These are phyloP conservation scores for Talaromyces funiculosus DNA, from an alignment of 2,329 filamentous ascomycete species.

Conservation along the genomic window DNA sequence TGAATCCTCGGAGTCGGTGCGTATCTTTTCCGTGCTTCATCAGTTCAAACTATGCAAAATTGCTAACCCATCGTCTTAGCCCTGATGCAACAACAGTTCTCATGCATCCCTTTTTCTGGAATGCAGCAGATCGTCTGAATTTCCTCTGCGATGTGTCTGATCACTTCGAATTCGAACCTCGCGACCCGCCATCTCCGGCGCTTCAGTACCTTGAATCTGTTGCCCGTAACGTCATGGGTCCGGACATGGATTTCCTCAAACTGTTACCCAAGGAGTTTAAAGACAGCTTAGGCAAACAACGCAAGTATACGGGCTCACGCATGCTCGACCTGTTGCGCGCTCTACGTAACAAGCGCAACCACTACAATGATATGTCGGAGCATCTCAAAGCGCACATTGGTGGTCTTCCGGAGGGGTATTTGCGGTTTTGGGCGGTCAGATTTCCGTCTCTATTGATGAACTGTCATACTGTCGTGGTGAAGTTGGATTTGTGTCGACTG, in stretches of 20 bases:
- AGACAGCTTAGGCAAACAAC: constrained; percentile 84
- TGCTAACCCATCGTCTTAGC: constrained; percentile 22
- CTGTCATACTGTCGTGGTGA: constrained; percentile 70
- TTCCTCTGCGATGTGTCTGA: constrained; percentile 97
- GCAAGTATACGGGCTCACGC: constrained; percentile 81
- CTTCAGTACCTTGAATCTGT: constrained; percentile 55
- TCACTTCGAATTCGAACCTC: constrained; percentile 87
- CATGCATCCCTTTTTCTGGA: constrained; percentile 96
- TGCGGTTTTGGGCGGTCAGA: constrained; percentile 72
- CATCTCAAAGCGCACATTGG: constrained; percentile 69
- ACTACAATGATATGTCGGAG: constrained; percentile 94
- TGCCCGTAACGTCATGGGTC: constrained; percentile 40
- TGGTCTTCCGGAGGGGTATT: constrained; percentile 69
- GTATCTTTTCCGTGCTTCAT: constrained; percentile 13
- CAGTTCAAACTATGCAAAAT: background rate
- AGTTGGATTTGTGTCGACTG: constrained; percentile 51
- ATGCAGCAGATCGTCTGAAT: constrained; percentile 74
- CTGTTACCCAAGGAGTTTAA: constrained; percentile 74
- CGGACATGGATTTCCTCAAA: constrained; percentile 70
- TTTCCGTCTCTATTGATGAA: constrained; percentile 74
- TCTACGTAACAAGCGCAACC: constrained; percentile 91
- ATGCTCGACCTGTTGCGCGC: constrained; percentile 84
- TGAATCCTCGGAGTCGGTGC: constrained; percentile 56
- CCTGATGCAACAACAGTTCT: constrained; percentile 75
- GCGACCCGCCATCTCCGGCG: constrained; percentile 69